phyloP scores from a whole-genome alignment of 2,329 filamentous ascomycete genomes.

The Corniculantispora saksenae region DNA sequence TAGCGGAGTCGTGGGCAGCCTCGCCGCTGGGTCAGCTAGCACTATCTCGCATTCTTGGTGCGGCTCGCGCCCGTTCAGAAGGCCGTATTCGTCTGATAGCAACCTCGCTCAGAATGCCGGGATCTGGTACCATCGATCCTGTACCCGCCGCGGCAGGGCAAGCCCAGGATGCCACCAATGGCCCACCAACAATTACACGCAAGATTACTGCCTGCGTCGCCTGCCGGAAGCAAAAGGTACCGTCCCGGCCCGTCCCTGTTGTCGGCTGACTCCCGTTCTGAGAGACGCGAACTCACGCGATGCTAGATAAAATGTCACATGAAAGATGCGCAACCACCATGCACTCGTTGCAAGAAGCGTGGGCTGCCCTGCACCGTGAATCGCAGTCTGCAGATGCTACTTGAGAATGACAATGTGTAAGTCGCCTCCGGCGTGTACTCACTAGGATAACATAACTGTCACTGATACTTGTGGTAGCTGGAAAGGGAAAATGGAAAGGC shows the following conservation, averaged over 20 bases:
- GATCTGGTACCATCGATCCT: not conserved
- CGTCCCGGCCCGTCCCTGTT: not conserved
- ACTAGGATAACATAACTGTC: not conserved
- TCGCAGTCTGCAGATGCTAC: constrained; percentile 41
- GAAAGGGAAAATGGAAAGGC: constrained; percentile 40
- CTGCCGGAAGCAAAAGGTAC: constrained; percentile 39
- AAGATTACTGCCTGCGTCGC: constrained; percentile 40
- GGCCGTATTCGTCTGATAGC: not conserved
- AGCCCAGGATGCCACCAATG: not conserved
- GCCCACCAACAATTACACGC: constrained; percentile 35
- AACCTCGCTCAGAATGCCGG: constrained; percentile 13
- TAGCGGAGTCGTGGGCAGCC: not conserved
- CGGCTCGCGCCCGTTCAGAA: not conserved
- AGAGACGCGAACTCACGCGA: not conserved
- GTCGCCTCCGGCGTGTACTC: not conserved
- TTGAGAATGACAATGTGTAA: constrained; percentile 40
- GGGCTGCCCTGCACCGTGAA: constrained; percentile 43
- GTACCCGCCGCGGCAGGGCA: not conserved
- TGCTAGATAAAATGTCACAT: constrained; percentile 43
- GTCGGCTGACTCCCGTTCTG: not conserved
- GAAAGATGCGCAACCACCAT: constrained; percentile 38
- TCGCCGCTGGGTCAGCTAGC: not conserved
- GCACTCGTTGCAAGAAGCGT: constrained; percentile 41
- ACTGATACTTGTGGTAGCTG: constrained; percentile 29
- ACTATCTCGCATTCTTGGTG: not conserved